A percentile compares a stretch with the other conserved stretches of the same genome.
Evolutionary conservation across 768 basidiomycete species (phyloP).

Genomic region (Lepiota brunneoincarnata): DNA sequence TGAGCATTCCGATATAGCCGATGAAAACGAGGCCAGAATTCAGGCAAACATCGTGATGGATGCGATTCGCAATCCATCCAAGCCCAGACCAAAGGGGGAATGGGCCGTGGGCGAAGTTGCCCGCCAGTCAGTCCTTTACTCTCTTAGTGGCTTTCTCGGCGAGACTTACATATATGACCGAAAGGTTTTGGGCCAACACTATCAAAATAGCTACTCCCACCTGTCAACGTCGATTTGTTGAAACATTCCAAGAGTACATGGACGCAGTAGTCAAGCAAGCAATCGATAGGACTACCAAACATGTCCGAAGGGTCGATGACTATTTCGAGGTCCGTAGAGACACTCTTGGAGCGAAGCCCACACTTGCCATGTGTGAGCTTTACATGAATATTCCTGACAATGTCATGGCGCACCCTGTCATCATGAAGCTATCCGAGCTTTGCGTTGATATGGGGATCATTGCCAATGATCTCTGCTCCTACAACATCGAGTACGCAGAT

Average conservation of each 20-base stretch:
- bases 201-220: conserved; percentile 18
- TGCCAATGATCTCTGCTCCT: conserved; percentile 24
- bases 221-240: conserved; percentile 33
- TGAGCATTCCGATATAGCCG: conserved; percentile 43
- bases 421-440: conserved; percentile 25
- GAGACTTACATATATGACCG: neutral
- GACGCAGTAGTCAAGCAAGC: conserved; percentile 40
- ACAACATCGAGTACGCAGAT: conserved; percentile 14
- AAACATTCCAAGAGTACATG: conserved; percentile 32
- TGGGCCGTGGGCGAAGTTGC: conserved; percentile 37
- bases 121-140: conserved; percentile 29
- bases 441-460: conserved; percentile 34
- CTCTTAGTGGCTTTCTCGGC: too few relatives aligned
- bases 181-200: conserved; percentile 34
- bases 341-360: conserved; percentile 38
- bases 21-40: conserved; percentile 24
- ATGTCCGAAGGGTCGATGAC: conserved; percentile 32
- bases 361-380: conserved; percentile 33
- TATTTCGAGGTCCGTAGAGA: conserved; percentile 40
- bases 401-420: conserved; percentile 36
- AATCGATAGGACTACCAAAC: conserved; percentile 29
- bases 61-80: conserved; percentile 34
- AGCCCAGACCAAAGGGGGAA: conserved; percentile 32
- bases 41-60: conserved; percentile 36
- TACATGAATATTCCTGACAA: conserved; percentile 40